Base-by-base conservation (phyloP, 2,329 filamentous ascomycete genomes). In the Arthrobotrys sphaeroides region DNA sequence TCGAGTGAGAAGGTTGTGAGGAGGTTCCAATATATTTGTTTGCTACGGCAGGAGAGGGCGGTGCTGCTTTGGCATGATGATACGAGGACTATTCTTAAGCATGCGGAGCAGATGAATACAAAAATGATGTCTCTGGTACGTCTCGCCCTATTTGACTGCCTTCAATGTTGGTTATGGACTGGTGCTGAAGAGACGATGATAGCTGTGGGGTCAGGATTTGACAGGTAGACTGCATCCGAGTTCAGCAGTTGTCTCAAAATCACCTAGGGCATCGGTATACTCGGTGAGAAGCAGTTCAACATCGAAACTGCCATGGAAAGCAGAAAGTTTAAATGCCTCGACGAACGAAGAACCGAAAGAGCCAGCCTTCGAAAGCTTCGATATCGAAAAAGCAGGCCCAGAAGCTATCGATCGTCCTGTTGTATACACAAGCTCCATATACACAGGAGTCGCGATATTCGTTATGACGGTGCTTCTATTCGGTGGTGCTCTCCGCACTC, bases 51-150 rank as follows among this genome's bases (percentile, higher is more conserved):
- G 3, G 62, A 67, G 24, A 51, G 53, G 26, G 62, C 62, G 10
- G 62, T 66, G 12, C 16, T 66, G n/a, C 16, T 66, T 28, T 66
- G 62, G 62, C 62, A 66, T n/a, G 62, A 66, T 13, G n/a, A 66
- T 40, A 57, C 47, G 10, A 66, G 47, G 20, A 22, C 45, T 5
- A 66, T 66, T 18, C 31, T 66, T 16, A 18, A 36, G 13, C 62
- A 66, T 66, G 62, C 62, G 9, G 47, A 66, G 7, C 62, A 55
- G 22, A 43, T 66, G 12, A 66, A 66, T 16, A 55, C 33, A 3
- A 66, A 55, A 28, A 53, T 66, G 47, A 66, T 66, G 62, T 66
- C 62, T 13, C 26, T 55, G 62, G 62, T 66, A 55, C 1, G 47
- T 28, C 28, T 45, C 6, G 12, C 7, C n/a, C n/a, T 26, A 1